These are phyloP conservation scores for Sporothrix euskadiensis DNA, from an alignment of 2,329 filamentous ascomycete species.

Conservation along the genomic window DNA sequence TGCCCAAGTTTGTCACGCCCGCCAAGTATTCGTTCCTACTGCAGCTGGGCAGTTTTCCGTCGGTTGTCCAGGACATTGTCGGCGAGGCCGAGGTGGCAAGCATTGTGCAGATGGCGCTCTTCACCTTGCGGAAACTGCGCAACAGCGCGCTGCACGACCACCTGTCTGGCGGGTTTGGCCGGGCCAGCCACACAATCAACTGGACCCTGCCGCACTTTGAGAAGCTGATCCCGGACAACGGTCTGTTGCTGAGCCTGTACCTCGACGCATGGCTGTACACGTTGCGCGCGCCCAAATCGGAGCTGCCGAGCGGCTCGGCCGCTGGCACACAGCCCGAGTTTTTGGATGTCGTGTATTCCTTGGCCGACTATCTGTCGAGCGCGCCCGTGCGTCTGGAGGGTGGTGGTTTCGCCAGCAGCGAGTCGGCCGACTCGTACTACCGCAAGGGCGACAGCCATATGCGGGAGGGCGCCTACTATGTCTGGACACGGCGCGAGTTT, in stretches of 20 bases:
- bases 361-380: slow-evolving; percentile 82
- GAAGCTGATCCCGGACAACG: slow-evolving; percentile 94
- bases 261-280: slow-evolving; percentile 76
- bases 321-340: slow-evolving; percentile 60
- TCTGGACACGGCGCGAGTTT: slow-evolving; percentile 90
- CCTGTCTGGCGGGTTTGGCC: slow-evolving; percentile 58
- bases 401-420: slow-evolving; percentile 83
- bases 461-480: slow-evolving; percentile 88
- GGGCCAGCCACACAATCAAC: slow-evolving; percentile 86
- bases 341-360: slow-evolving; percentile 73
- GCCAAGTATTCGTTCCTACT: slow-evolving; percentile 82
- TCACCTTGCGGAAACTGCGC: slow-evolving; percentile 74
- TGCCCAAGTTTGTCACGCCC: slow-evolving; percentile 89
- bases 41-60: slow-evolving; percentile 69
- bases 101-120: slow-evolving; percentile 75
- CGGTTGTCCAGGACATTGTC: slow-evolving; percentile 80
- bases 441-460: slow-evolving; percentile 75
- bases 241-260: slow-evolving; percentile 79
- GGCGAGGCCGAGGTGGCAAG: slow-evolving; percentile 77
- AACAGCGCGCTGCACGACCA: slow-evolving; percentile 59
- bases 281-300: slow-evolving; percentile 33
- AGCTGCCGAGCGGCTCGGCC: neutral
- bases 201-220: slow-evolving; percentile 97
- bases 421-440: slow-evolving; percentile 84
- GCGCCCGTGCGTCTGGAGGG: slow-evolving; percentile 64